Conservation (phyloP, 768 basidiomycete genomes). For the Gymnopilus junonius region DNA sequence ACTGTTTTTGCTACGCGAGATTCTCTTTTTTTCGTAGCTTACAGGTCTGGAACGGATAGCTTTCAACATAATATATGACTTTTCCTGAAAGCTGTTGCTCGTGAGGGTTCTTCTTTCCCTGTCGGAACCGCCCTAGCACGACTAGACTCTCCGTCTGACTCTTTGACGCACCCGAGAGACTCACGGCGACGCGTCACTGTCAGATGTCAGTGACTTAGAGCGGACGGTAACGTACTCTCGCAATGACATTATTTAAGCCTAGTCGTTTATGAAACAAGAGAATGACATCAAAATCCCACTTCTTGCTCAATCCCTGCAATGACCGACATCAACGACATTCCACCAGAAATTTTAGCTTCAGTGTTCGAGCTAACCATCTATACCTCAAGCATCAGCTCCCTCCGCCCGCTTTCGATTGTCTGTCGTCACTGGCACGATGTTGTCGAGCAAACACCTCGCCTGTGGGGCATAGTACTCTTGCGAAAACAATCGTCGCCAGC, state of each 20-base stretch:
- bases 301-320: neutral
- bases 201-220: neutral
- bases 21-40: neutral
- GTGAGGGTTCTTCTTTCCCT: neutral
- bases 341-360: conserved; percentile 33
- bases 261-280: neutral
- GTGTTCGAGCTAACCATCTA: conserved; percentile 33
- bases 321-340: conserved; percentile 26
- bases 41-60: neutral
- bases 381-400: conserved; percentile 30
- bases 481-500: conserved; percentile 3
- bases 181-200: too few relatives aligned
- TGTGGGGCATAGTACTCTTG: conserved; percentile 36
- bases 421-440: conserved; percentile 31
- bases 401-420: conserved; percentile 31
- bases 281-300: neutral
- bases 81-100: neutral
- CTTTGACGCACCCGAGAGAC: neutral
- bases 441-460: conserved; percentile 31
- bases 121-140: neutral
- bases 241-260: neutral
- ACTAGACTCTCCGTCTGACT: neutral
- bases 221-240: neutral
- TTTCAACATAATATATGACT: neutral
- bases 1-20: neutral